Evolutionary conservation across 192 early-diverging fungal species (phyloP).

Genomic region (Coemansia aciculifera): DNA sequence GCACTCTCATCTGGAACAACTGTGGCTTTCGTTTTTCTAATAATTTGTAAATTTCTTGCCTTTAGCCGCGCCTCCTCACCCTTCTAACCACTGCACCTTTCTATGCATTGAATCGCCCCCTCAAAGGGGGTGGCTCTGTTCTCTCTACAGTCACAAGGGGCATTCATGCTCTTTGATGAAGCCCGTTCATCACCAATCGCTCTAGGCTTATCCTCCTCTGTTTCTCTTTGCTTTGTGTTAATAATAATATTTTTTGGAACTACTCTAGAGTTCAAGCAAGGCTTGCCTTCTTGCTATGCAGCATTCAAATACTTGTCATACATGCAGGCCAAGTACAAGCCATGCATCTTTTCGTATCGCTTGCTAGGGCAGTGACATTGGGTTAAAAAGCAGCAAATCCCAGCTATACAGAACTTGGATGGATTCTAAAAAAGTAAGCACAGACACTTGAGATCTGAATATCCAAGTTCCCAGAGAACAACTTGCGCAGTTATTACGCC

Average conservation of each 20-base stretch:
- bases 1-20: background rate
- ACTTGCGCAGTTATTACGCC: too few species aligned
- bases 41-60: background rate
- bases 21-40: background rate
- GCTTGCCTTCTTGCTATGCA: background rate
- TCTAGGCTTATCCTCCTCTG: background rate
- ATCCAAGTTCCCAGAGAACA: too few species aligned
- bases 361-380: background rate
- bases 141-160: background rate
- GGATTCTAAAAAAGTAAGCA: too few species aligned
- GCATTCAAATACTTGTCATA: background rate
- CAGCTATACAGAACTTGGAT: background rate
- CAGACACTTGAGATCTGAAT: too few species aligned
- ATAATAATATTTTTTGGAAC: background rate
- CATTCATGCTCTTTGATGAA: background rate
- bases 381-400: background rate
- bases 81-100: background rate
- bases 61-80: background rate
- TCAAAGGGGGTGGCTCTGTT: background rate
- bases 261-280: background rate
- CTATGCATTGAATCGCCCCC: background rate
- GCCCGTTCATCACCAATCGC: background rate
- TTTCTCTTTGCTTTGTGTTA: background rate
- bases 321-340: slow-evolving; percentile 12
- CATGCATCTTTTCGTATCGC: background rate